phyloP scores from a whole-genome alignment of 2,329 filamentous ascomycete species.

The Didymella pinodella region DNA sequence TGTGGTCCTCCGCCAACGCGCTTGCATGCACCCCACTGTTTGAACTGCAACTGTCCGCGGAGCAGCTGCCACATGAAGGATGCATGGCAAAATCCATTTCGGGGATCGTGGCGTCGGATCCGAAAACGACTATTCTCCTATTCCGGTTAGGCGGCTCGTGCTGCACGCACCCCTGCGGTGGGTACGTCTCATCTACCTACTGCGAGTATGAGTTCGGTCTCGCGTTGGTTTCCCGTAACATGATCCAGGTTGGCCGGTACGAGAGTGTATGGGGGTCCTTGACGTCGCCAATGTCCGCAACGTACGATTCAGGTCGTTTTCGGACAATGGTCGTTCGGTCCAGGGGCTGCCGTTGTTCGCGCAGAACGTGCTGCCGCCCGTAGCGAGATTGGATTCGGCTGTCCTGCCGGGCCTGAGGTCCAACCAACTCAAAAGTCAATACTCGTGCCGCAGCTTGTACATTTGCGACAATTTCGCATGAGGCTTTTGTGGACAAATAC shows the following conservation, averaged over 20 bases:
- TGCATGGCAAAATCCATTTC: not conserved
- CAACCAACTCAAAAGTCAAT: slow-evolving; percentile 14
- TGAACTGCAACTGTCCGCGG: slow-evolving; percentile 11
- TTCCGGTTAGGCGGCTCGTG: not conserved
- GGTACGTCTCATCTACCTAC: slow-evolving; percentile 3
- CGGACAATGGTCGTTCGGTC: slow-evolving; percentile 1
- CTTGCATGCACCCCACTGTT: slow-evolving; percentile 17
- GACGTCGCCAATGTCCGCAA: slow-evolving; percentile 14
- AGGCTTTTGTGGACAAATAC: not conserved
- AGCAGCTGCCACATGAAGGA: slow-evolving; percentile 1
- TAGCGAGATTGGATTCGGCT: slow-evolving; percentile 20
- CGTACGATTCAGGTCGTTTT: slow-evolving; percentile 7
- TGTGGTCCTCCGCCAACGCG: slow-evolving; percentile 7
- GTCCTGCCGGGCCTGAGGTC: slow-evolving; percentile 7
- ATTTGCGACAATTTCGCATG: slow-evolving; percentile 10
- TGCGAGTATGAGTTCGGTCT: slow-evolving; percentile 1
- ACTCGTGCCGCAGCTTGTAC: slow-evolving; percentile 9
- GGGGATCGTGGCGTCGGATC: slow-evolving; percentile 8
- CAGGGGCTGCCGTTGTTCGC: slow-evolving; percentile 19
- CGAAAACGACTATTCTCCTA: not conserved
- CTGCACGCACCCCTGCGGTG: not conserved
- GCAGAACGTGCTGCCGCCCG: slow-evolving; percentile 15
- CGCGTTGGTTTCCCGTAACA: not conserved
- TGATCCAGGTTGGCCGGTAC: slow-evolving; percentile 10
- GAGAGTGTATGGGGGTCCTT: slow-evolving; percentile 6